Percentiles rank a stretch among this genome's conserved stretches.
phyloP scores from a whole-genome alignment of 805 yeast species.

The Trichomonascus vanleenenianus region DNA sequence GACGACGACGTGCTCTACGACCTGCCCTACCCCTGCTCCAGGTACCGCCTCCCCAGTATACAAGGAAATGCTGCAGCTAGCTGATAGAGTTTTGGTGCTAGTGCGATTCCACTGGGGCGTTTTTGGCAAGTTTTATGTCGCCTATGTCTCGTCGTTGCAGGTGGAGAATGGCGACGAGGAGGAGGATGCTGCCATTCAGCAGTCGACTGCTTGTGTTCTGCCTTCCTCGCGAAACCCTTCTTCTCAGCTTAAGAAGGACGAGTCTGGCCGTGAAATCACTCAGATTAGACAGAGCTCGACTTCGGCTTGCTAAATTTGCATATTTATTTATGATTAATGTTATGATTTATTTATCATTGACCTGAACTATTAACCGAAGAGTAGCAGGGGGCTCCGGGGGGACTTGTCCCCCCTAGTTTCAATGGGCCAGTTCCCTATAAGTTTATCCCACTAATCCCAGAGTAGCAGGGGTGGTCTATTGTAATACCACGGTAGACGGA shows the following conservation, averaged over 20 bases:
- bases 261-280: background rate
- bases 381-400: too few species aligned
- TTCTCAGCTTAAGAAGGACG: background rate
- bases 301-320: background rate
- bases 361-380: too few species aligned
- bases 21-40: slow-evolving; percentile 10
- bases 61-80: slow-evolving; percentile 47
- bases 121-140: slow-evolving; percentile 59
- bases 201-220: background rate
- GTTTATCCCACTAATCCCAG: too few species aligned
- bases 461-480: too few species aligned
- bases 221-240: background rate
- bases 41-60: slow-evolving; percentile 9
- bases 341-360: background rate
- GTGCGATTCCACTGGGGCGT: slow-evolving; percentile 79
- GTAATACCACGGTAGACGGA: too few species aligned
- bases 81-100: slow-evolving; percentile 55
- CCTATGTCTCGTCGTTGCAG: background rate
- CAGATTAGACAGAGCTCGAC: background rate
- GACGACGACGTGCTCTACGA: slow-evolving; percentile 8
- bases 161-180: slow-evolving; percentile 3
- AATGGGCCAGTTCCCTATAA: too few species aligned
- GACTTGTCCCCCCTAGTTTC: too few species aligned
- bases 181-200: slow-evolving; percentile 1
- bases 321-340: background rate